Evolutionary conservation across 2,329 filamentous ascomycete genomes (phyloP), one percentile per base, ranked within the genome.

Genomic region (Aspergillus arachidicola): DNA sequence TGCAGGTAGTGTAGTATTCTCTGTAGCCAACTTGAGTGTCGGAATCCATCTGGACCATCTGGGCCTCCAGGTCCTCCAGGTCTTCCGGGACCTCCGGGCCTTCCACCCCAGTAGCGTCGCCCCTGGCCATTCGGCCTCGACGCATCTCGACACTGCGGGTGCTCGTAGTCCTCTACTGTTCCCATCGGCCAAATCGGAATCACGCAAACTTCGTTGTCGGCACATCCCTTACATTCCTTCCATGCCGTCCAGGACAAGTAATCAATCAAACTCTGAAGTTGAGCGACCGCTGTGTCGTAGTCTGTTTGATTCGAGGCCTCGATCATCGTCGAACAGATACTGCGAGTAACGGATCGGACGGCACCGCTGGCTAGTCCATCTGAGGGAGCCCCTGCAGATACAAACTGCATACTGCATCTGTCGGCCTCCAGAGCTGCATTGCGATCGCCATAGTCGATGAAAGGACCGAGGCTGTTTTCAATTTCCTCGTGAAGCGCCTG

Each of bases 131-230:
- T 60, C 3, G 73, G 72, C 1, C 64, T 59, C 12, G 61, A 67
- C 6, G 66, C 69, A 68, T 78, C 73, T 57, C 71, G 68, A 60
- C 85, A 87, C 38, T 72, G 70, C 6, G 85, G 85, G 48, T 76
- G 71, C 36, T 79, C 80, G 68, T 87, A 85, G 69, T 90, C 87
- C 30, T 86, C 80, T 0, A 76, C 69, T 0, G 75, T 79, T 0
- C 87, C 87, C 71, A 83, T 78, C 0, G 87, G 88, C 87, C 87
- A 90, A 70, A 90, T 88, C 1, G 87, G 86, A n/a, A 89, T 78
- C 53, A 86, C 82, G 64, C 87, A 87, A 3, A 88, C 73, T 73
- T 90, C 83, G 51, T 85, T 80, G 9, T 80, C 78, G 0, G 69
- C 73, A 69, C 88, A 90, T 0, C 80, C 79, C 7, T 79, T 76